Evolutionary conservation across 176 grass and related monocot species (phyloP).

Genomic region (Areca catechu): DNA sequence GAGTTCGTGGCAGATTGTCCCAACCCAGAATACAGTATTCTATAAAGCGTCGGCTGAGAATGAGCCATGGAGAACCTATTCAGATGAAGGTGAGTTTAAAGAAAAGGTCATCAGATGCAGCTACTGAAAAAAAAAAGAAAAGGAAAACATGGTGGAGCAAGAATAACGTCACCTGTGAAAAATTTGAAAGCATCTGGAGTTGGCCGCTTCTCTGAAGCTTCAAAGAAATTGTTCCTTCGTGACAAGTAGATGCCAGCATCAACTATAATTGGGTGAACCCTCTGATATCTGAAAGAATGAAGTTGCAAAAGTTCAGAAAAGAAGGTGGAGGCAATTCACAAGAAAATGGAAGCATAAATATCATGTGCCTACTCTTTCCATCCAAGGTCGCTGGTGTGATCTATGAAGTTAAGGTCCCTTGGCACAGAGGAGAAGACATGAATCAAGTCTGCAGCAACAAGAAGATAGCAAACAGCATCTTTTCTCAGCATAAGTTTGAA

Average conservation of each 20-base stretch:
- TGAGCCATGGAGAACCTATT: conserved; percentile 35
- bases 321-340: too few relatives aligned
- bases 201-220: conserved; percentile 19
- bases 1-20: conserved; percentile 42
- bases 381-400: conserved; percentile 25
- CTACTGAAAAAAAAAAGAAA: background rate
- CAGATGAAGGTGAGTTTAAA: background rate
- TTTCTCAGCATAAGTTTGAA: too few relatives aligned
- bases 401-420: conserved; percentile 64
- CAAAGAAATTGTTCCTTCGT: background rate
- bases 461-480: too few relatives aligned
- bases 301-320: background rate
- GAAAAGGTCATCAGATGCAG: background rate
- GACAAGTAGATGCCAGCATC: conserved; percentile 4
- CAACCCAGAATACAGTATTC: conserved; percentile 42
- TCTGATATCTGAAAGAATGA: background rate
- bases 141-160: background rate
- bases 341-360: too few relatives aligned
- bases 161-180: conserved; percentile 21
- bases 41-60: conserved; percentile 39
- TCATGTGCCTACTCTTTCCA: background rate
- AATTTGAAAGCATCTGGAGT: conserved; percentile 43
- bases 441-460: too few relatives aligned
- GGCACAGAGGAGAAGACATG: conserved; percentile 18
- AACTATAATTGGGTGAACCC: conserved; percentile 11